phyloP scores from a whole-genome alignment of 1,139 yeast genomes.

The Hyphopichia wangnamkhiaoensis region DNA sequence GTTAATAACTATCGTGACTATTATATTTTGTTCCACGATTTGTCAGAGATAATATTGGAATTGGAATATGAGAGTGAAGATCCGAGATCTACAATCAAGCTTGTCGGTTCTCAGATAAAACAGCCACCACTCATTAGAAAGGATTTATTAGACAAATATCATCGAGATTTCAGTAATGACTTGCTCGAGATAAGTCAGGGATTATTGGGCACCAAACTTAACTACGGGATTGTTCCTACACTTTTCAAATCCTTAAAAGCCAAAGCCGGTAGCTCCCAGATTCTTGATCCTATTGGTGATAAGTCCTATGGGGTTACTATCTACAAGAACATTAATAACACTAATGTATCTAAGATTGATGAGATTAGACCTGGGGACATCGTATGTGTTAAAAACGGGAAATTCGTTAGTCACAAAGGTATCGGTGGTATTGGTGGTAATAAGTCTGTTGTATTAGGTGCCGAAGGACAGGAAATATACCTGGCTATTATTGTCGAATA shows the following conservation, averaged over 20 bases:
- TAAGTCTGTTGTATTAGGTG: slow-evolving; percentile 44
- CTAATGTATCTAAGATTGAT: slow-evolving; percentile 58
- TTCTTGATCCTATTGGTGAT: slow-evolving; percentile 61
- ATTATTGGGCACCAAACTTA: slow-evolving; percentile 37
- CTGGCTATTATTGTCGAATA: slow-evolving; percentile 58
- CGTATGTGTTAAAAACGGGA: slow-evolving; percentile 71
- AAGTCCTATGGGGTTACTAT: slow-evolving; percentile 75
- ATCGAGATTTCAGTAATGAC: slow-evolving; percentile 45
- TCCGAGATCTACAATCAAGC: slow-evolving; percentile 54
- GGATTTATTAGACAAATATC: slow-evolving; percentile 52
- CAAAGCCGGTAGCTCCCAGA: slow-evolving; percentile 10
- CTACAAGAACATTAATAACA: slow-evolving; percentile 47
- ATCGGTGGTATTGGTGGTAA: slow-evolving; percentile 48
- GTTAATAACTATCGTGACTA: slow-evolving; percentile 58
- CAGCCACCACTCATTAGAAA: slow-evolving; percentile 51
- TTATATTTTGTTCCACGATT: slow-evolving; percentile 72
- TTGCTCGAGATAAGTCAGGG: slow-evolving; percentile 45
- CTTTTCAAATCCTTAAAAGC: slow-evolving; percentile 16
- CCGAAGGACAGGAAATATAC: slow-evolving; percentile 27
- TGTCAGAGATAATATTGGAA: slow-evolving; percentile 65
- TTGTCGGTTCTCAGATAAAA: slow-evolving; percentile 41
- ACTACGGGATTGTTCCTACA: slow-evolving; percentile 26
- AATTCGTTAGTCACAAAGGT: slow-evolving; percentile 69
- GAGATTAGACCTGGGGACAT: slow-evolving; percentile 84
- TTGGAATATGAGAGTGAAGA: slow-evolving; percentile 55